These are phyloP conservation scores for Lentinula aciculospora DNA, from an alignment of 768 basidiomycete species.

Conservation along the genomic window DNA sequence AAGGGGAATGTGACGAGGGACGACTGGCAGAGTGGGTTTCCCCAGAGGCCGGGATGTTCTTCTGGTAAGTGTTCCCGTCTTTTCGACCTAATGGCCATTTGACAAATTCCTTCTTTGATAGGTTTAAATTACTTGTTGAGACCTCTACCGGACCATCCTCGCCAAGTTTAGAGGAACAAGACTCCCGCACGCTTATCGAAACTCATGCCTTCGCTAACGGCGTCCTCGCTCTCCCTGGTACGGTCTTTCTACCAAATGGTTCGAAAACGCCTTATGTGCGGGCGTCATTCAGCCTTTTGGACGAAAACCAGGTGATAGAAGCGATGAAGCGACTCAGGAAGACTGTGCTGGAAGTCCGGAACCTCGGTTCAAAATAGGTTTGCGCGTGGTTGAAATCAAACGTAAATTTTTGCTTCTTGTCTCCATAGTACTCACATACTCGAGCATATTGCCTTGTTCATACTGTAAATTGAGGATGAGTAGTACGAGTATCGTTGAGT, in stretches of 20 bases:
- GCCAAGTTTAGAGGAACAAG: conserved; percentile 34
- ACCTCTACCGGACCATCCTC: conserved; percentile 3
- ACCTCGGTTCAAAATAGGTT: too few relatives aligned
- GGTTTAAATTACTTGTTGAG: conserved; percentile 63
- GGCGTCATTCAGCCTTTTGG: conserved; percentile 72
- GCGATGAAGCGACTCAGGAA: conserved; percentile 57
- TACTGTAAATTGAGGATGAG: too few relatives aligned
- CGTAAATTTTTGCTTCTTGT: too few relatives aligned
- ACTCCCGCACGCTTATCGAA: conserved; percentile 69
- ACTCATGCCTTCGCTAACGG: conserved; percentile 74
- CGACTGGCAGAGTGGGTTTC: too few relatives aligned
- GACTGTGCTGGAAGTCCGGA: conserved; percentile 24
- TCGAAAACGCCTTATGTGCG: conserved; percentile 70
- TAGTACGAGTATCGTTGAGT: too few relatives aligned
- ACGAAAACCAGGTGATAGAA: conserved; percentile 65
- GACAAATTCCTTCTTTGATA: too few relatives aligned
- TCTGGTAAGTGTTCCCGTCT: conserved; percentile 59
- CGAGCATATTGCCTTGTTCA: too few relatives aligned
- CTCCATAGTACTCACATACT: too few relatives aligned
- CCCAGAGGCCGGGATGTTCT: conserved; percentile 85
- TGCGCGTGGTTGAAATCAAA: too few relatives aligned
- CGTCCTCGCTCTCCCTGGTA: conserved; percentile 90
- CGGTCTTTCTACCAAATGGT: conserved; percentile 71
- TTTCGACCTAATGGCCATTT: too few relatives aligned
- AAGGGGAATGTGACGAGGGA: too few relatives aligned